Base-by-base conservation (phyloP, 257 asterid species). In the Capsicum rhomboideum region DNA sequence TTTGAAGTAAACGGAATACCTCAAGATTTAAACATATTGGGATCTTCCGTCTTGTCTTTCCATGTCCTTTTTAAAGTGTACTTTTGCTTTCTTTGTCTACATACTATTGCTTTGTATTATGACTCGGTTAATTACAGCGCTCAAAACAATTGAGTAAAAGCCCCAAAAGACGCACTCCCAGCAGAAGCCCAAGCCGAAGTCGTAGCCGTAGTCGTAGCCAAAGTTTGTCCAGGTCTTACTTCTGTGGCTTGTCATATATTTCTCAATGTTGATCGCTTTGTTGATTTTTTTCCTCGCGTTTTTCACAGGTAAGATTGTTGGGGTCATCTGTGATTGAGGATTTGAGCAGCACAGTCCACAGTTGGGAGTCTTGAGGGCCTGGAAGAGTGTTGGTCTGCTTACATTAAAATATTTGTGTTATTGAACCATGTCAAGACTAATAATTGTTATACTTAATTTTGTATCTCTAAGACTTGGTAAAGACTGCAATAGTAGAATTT, bases 111-210 rank as follows among this genome's bases (percentile, higher is more conserved):
- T 80, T 80, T 55, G 78, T 64, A 82, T 82, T 31, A 80, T 87
- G 84, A 59, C 56, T 20, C 14, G 86, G 67, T 82, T 86, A 80
- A 84, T 87, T 83, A 58, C 88, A 92, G 93, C 90, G 61, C 63
- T 90, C 90, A 92, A 93, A 95, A 89, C 94, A 44, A 66, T 89
- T 44, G 40, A 93, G 94, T 78, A 83, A 77, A 79, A 94, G 98
- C 84, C 98, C 98, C 5, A 90, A 84, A 80, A 90, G 80, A 81
- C 89, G 88, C 86, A 91, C 91, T 85, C 20, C 89, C 6, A 88
- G 91, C 83, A 64, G 82, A 80, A 94, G 98, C 83, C 98, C 98
- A 64, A 93, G 97, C 86, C 26, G 83, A 7, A 93, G 97, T 94
- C 66, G 64, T 40, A 94, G 93, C 85, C 87, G 88, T 10, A 93